Evolutionary conservation across 352 stramenopile genomes (phyloP).

Genomic region (Globisporangium rhizosaccharum): DNA sequence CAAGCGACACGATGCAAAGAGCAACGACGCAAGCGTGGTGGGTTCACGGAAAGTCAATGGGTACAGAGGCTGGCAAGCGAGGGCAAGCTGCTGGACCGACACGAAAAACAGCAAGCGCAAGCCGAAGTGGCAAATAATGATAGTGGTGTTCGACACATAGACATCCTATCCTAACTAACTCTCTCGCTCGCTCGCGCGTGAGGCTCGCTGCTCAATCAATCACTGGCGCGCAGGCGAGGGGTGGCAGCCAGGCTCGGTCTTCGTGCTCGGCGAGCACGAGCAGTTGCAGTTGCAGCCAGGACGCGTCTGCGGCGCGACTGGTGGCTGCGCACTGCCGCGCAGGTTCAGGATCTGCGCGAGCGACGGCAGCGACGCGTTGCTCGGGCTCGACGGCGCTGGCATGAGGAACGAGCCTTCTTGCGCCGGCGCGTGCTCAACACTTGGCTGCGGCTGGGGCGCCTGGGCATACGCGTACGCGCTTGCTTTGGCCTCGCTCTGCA

Average conservation of each 20-base stretch:
- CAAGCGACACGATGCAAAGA: no score
- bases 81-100: no score
- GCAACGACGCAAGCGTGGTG: no score
- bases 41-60: no score
- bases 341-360: conserved; percentile 72
- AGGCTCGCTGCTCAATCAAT: neutral
- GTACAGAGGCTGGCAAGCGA: no score
- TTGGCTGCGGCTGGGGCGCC: conserved; percentile 15
- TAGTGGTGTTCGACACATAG: no score
- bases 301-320: neutral
- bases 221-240: conserved; percentile 10
- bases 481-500: conserved; percentile 20
- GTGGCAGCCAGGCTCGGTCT: conserved; percentile 7
- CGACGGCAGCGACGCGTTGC: conserved; percentile 54
- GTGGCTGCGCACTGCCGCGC: conserved; percentile 17
- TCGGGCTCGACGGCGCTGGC: conserved; percentile 18
- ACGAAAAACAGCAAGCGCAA: no score
- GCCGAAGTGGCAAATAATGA: no score
- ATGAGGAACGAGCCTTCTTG: conserved; percentile 15
- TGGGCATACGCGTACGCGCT: conserved; percentile 2
- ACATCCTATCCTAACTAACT: no score
- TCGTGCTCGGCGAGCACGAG: conserved; percentile 14
- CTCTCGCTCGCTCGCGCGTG: no score
- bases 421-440: conserved; percentile 15
- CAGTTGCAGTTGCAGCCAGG: conserved; percentile 20